Evolutionary conservation across 257 asterid species (phyloP).

Genomic region (Primulina eburnea): DNA sequence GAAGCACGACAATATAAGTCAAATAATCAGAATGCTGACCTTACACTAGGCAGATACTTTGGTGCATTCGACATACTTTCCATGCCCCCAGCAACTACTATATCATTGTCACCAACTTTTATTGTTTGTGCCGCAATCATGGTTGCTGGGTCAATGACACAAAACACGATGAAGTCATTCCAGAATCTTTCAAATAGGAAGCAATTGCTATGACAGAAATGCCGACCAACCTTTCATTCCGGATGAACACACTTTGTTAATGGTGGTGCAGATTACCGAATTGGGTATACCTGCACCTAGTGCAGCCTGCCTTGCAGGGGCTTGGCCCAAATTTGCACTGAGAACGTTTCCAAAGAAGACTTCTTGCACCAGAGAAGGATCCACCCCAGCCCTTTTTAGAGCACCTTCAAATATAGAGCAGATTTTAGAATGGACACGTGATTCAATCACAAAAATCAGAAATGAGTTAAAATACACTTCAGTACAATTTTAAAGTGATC

Average conservation of each 20-base stretch:
- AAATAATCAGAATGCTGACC: slow-evolving; percentile 43
- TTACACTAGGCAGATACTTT: slow-evolving; percentile 65
- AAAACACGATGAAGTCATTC: slow-evolving; percentile 17
- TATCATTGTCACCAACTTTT: slow-evolving; percentile 67
- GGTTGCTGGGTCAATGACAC: slow-evolving; percentile 46
- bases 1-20: neutral
- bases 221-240: slow-evolving; percentile 86
- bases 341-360: slow-evolving; percentile 94
- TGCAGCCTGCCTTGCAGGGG: slow-evolving; percentile 99
- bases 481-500: slow-evolving; percentile 15
- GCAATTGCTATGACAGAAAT: neutral
- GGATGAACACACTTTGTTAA: slow-evolving; percentile 92
- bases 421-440: slow-evolving; percentile 3
- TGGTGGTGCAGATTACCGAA: slow-evolving; percentile 84
- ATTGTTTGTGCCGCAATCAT: slow-evolving; percentile 93
- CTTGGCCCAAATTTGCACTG: slow-evolving; percentile 97
- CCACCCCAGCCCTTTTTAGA: slow-evolving; percentile 74
- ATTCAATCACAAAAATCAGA: neutral
- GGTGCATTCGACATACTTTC: slow-evolving; percentile 98
- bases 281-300: slow-evolving; percentile 87
- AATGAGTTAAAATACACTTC: neutral
- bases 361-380: slow-evolving; percentile 85
- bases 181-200: slow-evolving; percentile 17
- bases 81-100: slow-evolving; percentile 94
- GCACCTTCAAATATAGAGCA: slow-evolving; percentile 56